phyloP scores from a whole-genome alignment of 2,329 filamentous ascomycete species.

The Botrytis aclada region DNA sequence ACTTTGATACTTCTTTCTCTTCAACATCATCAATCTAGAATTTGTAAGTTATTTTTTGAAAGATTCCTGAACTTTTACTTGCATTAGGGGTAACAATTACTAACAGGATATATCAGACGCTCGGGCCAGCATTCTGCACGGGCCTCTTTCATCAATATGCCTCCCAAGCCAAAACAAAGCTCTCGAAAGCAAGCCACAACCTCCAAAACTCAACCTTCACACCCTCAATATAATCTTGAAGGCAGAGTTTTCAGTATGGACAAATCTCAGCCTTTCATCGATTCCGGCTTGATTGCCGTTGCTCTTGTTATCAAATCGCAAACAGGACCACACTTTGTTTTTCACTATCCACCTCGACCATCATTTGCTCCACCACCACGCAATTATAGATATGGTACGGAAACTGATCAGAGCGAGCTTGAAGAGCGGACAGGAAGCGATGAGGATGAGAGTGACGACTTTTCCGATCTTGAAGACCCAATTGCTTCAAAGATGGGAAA shows the following conservation, averaged over 20 bases:
- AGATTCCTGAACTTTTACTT: background rate
- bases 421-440: slow-evolving; percentile 23
- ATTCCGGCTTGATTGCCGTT: slow-evolving; percentile 48
- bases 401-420: slow-evolving; percentile 34
- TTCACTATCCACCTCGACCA: slow-evolving; percentile 73
- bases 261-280: slow-evolving; percentile 28
- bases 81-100: background rate
- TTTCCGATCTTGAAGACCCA: slow-evolving; percentile 49
- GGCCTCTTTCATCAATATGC: background rate
- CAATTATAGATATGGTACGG: slow-evolving; percentile 34
- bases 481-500: slow-evolving; percentile 24
- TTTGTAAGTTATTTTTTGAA: background rate
- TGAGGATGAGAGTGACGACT: slow-evolving; percentile 38
- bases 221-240: background rate
- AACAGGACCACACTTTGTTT: slow-evolving; percentile 78
- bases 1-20: background rate
- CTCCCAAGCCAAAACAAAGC: background rate
- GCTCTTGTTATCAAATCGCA: slow-evolving; percentile 52
- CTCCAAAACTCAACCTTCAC: background rate
- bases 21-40: background rate
- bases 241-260: slow-evolving; percentile 10
- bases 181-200: background rate
- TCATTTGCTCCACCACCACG: slow-evolving; percentile 39
- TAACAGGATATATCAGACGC: slow-evolving; percentile 3
- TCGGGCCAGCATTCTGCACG: slow-evolving; percentile 5